These are phyloP conservation scores for Suillus decipiens DNA, from an alignment of 768 basidiomycete genomes.

Conservation along the genomic window DNA sequence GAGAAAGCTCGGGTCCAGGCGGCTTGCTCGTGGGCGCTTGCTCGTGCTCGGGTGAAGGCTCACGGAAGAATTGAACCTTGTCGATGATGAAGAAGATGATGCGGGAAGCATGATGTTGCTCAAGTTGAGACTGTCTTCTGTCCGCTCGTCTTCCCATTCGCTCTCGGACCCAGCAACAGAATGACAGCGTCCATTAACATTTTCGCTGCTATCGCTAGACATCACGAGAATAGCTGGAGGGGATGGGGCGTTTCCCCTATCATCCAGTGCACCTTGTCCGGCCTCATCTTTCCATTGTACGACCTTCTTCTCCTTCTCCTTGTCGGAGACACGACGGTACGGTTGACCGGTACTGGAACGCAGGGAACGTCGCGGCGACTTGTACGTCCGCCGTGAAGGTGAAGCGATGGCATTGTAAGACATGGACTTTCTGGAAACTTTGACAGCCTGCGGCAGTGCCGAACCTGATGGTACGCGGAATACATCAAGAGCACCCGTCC, in stretches of 20 bases:
- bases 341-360: conserved; percentile 65
- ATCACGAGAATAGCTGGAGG: conserved; percentile 29
- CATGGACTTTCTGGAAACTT: conserved; percentile 44
- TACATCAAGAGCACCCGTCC: conserved; percentile 41
- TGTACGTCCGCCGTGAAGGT: conserved; percentile 50
- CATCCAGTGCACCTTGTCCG: conserved; percentile 80
- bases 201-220: conserved; percentile 38
- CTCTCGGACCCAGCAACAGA: conserved; percentile 73
- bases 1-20: conserved; percentile 70
- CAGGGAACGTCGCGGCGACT: conserved; percentile 72
- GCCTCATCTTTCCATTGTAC: conserved; percentile 89
- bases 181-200: conserved; percentile 29
- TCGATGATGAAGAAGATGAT: conserved; percentile 39
- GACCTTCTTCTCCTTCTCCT: conserved; percentile 66
- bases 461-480: conserved; percentile 52
- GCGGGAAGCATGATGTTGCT: conserved; percentile 43
- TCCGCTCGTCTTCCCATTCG: conserved; percentile 90
- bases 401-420: conserved; percentile 44
- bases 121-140: conserved; percentile 71
- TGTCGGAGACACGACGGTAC: conserved; percentile 65
- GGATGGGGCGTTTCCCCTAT: conserved; percentile 42
- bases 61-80: conserved; percentile 18
- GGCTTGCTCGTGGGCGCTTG: conserved; percentile 62
- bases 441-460: conserved; percentile 45
- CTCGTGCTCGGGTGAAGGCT: conserved; percentile 18